Base-by-base conservation (phyloP, 2,329 filamentous ascomycete genomes). In the Neospermospora avenae region DNA sequence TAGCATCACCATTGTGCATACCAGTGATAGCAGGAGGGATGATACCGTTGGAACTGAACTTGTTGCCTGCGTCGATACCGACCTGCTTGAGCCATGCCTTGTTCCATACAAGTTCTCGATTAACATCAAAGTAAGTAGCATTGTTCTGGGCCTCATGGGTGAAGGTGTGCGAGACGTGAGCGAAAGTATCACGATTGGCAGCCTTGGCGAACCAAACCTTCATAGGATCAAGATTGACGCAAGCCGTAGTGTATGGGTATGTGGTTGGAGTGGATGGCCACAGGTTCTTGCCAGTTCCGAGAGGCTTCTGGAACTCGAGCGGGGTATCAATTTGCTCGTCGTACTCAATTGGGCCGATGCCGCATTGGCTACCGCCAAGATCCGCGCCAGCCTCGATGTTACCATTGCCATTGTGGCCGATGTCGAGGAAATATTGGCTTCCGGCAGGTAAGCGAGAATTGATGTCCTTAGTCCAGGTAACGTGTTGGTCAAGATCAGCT, bases 11-110 rank as follows among this genome's bases (percentile, higher is more conserved):
- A 65, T 87, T 87, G 74, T 86, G 82, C 25, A 86, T 69, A 52
- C 84, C 84, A 1, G 84, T 87, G 62, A 87, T 87, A 37, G 83
- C 83, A 0, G 84, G 84, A 2, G 84, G 84, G 60, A 87, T 83
- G 55, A 87, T 77, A 31, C 83, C 84, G 41, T 78, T 77, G 2
- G 73, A 63, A 25, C 81, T 85, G 70, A 79, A 86, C 45, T 75
- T 74, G 18, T 68, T 69, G 14, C 78, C 78, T 22, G 72, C 63
- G 59, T 75, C 74, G 58, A 86, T 74, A 13, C 81, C 81, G 10
- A 79, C 75, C 65, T 83, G 79, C 61, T 77, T 75, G 44, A 85
- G 70, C 83, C 84, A 87, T 11, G 77, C 81, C 64, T 81, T 75
- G 72, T 87, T 87, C 74, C 83, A 86, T 22, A 76, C 74, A 45